phyloP scores from a whole-genome alignment of 805 yeast species.

The Grigorovia yakushimaensis region DNA sequence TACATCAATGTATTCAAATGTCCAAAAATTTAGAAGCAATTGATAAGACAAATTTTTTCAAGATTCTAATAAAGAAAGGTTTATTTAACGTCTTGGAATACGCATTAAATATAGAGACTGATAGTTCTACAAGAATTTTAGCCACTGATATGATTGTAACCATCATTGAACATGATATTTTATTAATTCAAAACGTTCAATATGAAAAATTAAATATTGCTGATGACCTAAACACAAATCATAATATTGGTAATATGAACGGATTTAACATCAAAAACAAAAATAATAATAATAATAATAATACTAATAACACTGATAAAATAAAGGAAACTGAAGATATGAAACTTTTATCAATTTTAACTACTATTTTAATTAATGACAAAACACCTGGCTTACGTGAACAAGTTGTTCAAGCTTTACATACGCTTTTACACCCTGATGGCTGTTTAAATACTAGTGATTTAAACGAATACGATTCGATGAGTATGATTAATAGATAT shows the following conservation, averaged over 20 bases:
- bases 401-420: conserved; percentile 78
- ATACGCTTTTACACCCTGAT: conserved; percentile 56
- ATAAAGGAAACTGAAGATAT: conserved; percentile 35
- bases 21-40: conserved; percentile 59
- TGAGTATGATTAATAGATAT: conserved; percentile 4
- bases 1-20: conserved; percentile 71
- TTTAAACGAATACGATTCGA: conserved; percentile 3
- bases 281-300: no score
- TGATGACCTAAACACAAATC: not conserved
- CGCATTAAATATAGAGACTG: conserved; percentile 48
- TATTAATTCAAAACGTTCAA: conserved; percentile 38
- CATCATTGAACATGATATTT: conserved; percentile 75
- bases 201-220: conserved; percentile 11
- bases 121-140: conserved; percentile 40
- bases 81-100: conserved; percentile 59
- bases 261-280: no score
- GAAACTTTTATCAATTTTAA: conserved; percentile 45
- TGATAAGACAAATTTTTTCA: conserved; percentile 59
- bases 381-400: conserved; percentile 62
- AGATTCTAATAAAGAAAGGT: conserved; percentile 55
- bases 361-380: conserved; percentile 53
- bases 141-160: conserved; percentile 76
- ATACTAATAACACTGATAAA: not conserved
- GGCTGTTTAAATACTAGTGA: conserved; percentile 21
- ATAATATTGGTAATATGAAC: not conserved